Evolutionary conservation across 2,329 filamentous ascomycete species (phyloP).

Genomic region (Xylaria sp.): DNA sequence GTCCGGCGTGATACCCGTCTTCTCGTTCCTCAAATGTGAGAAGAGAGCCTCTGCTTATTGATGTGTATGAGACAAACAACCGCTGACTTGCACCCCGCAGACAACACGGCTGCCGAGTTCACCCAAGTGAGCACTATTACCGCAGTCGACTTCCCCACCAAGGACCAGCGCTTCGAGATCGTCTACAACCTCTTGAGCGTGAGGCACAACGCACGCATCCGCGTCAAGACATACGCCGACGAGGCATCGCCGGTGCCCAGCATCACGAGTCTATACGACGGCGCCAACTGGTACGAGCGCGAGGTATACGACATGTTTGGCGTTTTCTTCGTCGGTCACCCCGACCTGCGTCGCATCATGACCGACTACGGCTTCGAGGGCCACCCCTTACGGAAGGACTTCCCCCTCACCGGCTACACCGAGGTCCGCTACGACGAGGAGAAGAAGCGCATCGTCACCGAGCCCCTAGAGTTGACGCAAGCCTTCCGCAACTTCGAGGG

Average conservation of each 20-base stretch:
- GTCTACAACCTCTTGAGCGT: conserved; percentile 98
- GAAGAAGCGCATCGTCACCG: conserved; percentile 99
- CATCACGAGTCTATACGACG: conserved; percentile 86
- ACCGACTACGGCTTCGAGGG: conserved; percentile 99
- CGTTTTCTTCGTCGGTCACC: conserved; percentile 95
- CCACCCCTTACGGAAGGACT: conserved; percentile 96
- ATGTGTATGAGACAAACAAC: neutral
- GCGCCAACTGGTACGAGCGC: conserved; percentile 98
- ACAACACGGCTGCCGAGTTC: conserved; percentile 97
- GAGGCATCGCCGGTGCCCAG: conserved; percentile 94
- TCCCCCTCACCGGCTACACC: conserved; percentile 97
- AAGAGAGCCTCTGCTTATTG: neutral
- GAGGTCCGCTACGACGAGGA: conserved; percentile 98
- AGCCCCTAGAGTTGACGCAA: conserved; percentile 96
- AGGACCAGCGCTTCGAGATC: conserved; percentile 95
- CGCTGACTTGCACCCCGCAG: conserved; percentile 54
- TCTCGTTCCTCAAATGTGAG: conserved; percentile 88
- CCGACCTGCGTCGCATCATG: conserved; percentile 97
- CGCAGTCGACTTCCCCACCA: conserved; percentile 93
- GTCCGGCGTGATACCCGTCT: conserved; percentile 87
- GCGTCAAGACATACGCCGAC: conserved; percentile 98
- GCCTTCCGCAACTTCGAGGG: conserved; percentile 99
- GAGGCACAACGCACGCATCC: conserved; percentile 94
- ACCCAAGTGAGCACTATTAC: conserved; percentile 94
- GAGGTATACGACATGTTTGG: conserved; percentile 98